A percentile compares a stretch with the other conserved stretches of the same genome.
Conservation (phyloP, 768 basidiomycete genomes). For the Pholiota molesta region DNA sequence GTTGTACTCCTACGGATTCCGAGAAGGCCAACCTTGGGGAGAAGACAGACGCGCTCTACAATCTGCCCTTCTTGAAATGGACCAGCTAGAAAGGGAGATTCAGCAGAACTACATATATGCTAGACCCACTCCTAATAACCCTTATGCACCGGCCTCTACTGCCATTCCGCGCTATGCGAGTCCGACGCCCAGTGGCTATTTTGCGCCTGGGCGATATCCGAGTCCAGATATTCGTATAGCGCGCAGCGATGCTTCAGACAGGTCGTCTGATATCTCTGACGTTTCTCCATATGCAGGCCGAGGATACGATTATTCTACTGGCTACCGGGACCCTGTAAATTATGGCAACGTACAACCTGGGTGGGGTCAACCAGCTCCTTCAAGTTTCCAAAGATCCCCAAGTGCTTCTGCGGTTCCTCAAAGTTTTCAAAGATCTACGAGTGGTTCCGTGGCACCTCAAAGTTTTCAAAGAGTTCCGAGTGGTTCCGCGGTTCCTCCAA, state of each 20-base stretch:
- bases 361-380: not conserved
- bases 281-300: conserved; percentile 8
- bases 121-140: conserved; percentile 9
- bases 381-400: not conserved
- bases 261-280: conserved; percentile 7
- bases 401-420: not conserved
- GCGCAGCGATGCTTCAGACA: conserved; percentile 18
- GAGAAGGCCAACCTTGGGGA: conserved; percentile 31
- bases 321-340: not conserved
- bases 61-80: conserved; percentile 25
- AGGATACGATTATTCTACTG: not conserved
- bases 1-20: conserved; percentile 32
- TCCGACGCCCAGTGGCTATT: conserved; percentile 1
- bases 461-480: not conserved
- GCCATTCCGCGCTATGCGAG: conserved; percentile 10
- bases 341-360: not conserved
- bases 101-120: conserved; percentile 20
- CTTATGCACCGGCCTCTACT: not conserved
- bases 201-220: conserved; percentile 6
- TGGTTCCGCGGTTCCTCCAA: not conserved
- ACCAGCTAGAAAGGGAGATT: conserved; percentile 23
- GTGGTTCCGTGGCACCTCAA: not conserved
- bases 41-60: conserved; percentile 32
- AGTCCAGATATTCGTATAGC: conserved; percentile 18
- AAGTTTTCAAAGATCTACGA: not conserved